Base-by-base conservation (phyloP, 225 moss, liverwort and hornwort genomes). In the Marchantia paleacea region DNA sequence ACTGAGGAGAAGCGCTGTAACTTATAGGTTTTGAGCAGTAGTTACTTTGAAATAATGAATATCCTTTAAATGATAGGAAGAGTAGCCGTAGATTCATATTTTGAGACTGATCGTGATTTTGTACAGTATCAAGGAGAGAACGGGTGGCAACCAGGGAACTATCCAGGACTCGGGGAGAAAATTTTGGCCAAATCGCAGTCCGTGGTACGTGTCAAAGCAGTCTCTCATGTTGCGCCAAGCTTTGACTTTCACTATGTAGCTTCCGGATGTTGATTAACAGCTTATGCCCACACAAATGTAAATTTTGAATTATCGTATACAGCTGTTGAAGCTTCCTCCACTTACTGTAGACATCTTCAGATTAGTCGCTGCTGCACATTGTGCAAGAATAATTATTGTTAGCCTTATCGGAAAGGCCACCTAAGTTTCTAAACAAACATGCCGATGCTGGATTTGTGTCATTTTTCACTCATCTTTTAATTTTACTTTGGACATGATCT, bases 141-240 rank as follows among this genome's bases (percentile, higher is more conserved):
- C 10, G 84, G 90, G 47, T 99, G 99, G 95, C 84, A 92, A 82
- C 85, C 90, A 29, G 91, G 87, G 72, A 87, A 78, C 39, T 84
- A 99, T 80, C 92, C 94, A 64, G 92, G 94, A 64, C 92, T 99
- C 14, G 85, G 86, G 73, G 99, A 99, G 85, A 91, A 91, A 81
- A 88, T 99, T 49, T 69, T 99, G 10, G 87, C 89, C 83, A 95
- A 99, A 82, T 99, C 99, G 30, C 99, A 95, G 81, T 86, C 90
- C 69, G 89, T 99, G 90, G 99, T 99, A 87, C 54, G 89, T 84
- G 12, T 39, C 52, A 58, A 70, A 48, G 61, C 66, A 49, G 22
- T 20, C 61, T 61, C 52, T 25, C 14, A n/a, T 75, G 25, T 16
- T 72, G 74, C 70, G 14, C 18, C 9, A 48, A 72, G 22, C 70